phyloP scores from a whole-genome alignment of 192 early-diverging fungal genomes.

The Coemansia sp. region DNA sequence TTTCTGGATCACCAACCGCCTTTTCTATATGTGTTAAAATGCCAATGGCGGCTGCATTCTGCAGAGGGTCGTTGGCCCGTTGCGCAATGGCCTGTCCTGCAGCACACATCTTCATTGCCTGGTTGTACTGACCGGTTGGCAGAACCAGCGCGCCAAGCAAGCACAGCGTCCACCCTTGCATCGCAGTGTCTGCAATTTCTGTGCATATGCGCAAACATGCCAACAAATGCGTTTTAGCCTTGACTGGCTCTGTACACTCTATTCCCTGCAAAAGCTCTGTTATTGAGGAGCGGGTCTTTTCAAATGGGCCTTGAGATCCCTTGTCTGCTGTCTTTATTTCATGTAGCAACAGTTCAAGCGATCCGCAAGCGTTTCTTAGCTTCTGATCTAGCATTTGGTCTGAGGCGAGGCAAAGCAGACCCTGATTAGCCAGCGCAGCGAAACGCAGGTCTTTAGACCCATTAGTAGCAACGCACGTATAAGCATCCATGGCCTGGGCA shows the following conservation, averaged over 20 bases:
- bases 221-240: conserved; percentile 40
- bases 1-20: conserved; percentile 35
- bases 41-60: conserved; percentile 48
- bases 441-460: conserved; percentile 18
- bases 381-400: background rate
- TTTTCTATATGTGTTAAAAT: conserved; percentile 40
- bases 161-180: conserved; percentile 51
- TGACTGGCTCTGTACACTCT: conserved; percentile 32
- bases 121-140: conserved; percentile 42
- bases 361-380: background rate
- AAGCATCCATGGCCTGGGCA: conserved; percentile 27
- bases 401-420: background rate
- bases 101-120: conserved; percentile 50
- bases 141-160: conserved; percentile 39
- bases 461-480: conserved; percentile 25
- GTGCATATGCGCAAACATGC: conserved; percentile 30
- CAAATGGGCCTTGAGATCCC: conserved; percentile 8
- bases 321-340: background rate
- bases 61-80: conserved; percentile 36
- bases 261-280: conserved; percentile 36
- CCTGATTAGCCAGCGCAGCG: conserved; percentile 27
- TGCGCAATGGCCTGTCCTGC: conserved; percentile 45
- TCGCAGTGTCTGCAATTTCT: conserved; percentile 22
- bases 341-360: conserved; percentile 3
- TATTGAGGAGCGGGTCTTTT: conserved; percentile 16